Evolutionary conservation across 2,329 filamentous ascomycete species (phyloP).

Genomic region (Fusarium floridanum): DNA sequence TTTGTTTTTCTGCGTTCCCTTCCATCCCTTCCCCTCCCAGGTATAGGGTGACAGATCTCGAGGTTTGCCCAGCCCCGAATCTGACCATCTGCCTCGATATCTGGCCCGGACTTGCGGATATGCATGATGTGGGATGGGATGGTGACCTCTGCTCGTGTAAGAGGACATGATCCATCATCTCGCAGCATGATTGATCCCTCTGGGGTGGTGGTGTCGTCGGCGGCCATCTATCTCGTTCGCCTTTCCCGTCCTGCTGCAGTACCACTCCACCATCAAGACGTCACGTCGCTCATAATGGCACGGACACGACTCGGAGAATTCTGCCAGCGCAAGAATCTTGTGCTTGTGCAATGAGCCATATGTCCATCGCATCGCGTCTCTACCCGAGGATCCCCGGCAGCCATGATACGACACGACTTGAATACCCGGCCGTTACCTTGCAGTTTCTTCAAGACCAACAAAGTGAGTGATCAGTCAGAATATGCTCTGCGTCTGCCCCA

Average conservation of each 20-base stretch:
- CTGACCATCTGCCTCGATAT: neutral
- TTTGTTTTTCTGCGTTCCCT: neutral
- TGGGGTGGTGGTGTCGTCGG: neutral
- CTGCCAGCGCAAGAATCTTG: constrained; percentile 36
- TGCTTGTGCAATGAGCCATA: constrained; percentile 36
- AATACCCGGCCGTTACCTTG: constrained; percentile 4
- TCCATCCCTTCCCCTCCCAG: neutral
- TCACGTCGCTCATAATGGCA: constrained; percentile 34
- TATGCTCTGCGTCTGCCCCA: neutral
- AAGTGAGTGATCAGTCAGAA: constrained; percentile 1
- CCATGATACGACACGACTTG: neutral
- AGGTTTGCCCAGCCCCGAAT: neutral
- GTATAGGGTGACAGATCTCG: neutral
- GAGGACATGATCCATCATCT: neutral
- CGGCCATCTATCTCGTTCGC: constrained; percentile 6
- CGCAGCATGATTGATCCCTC: neutral
- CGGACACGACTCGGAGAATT: constrained; percentile 45
- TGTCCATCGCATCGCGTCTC: constrained; percentile 16
- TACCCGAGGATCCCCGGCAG: constrained; percentile 18
- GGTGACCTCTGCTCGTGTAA: neutral
- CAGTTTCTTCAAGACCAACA: neutral
- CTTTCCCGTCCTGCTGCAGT: constrained; percentile 16
- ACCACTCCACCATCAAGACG: constrained; percentile 13
- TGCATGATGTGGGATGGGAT: neutral
- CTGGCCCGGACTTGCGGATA: neutral